Conservation (phyloP, 163 green algal genomes). For the Prototheca cutis region DNA sequence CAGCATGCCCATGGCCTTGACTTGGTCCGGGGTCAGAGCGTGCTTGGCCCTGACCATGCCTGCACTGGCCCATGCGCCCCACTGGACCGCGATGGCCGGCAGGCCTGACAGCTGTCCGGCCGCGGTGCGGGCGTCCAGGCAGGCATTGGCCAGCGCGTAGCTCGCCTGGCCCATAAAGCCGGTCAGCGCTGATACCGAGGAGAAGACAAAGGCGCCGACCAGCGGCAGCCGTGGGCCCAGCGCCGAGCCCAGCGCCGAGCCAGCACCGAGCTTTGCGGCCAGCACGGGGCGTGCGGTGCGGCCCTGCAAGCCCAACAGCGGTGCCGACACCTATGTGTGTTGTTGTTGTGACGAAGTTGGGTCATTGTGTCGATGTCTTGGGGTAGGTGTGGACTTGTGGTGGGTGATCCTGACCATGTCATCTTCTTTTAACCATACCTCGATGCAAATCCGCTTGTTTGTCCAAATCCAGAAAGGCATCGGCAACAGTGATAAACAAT, state of each 20-base stretch:
- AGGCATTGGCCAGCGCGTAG: slow-evolving; percentile 72
- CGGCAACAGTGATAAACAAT: too few relatives aligned
- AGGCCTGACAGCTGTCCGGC: slow-evolving; percentile 7
- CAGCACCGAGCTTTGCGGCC: slow-evolving; percentile 41
- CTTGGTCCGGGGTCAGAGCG: slow-evolving; percentile 4
- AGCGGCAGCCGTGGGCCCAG: neutral
- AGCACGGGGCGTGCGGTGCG: slow-evolving; percentile 16
- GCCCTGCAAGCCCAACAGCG: too few relatives aligned
- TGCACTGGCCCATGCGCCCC: slow-evolving; percentile 46
- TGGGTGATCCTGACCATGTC: too few relatives aligned
- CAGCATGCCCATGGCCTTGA: slow-evolving; percentile 25
- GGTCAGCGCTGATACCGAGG: slow-evolving; percentile 20
- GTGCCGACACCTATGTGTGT: too few relatives aligned
- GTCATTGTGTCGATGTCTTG: too few relatives aligned
- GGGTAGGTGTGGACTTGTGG: too few relatives aligned
- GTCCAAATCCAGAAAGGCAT: too few relatives aligned
- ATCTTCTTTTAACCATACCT: too few relatives aligned
- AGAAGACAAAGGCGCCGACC: neutral
- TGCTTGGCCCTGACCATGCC: slow-evolving; percentile 23
- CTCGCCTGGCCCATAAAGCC: slow-evolving; percentile 62
- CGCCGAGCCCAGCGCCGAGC: neutral
- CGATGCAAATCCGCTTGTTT: too few relatives aligned
- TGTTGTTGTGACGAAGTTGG: too few relatives aligned
- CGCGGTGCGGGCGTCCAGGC: slow-evolving; percentile 25
- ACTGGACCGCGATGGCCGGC: slow-evolving; percentile 44